Percentiles rank a stretch among this genome's conserved stretches.
Conservation (phyloP, 2,329 filamentous ascomycete species). For the Alternaria sp. region DNA sequence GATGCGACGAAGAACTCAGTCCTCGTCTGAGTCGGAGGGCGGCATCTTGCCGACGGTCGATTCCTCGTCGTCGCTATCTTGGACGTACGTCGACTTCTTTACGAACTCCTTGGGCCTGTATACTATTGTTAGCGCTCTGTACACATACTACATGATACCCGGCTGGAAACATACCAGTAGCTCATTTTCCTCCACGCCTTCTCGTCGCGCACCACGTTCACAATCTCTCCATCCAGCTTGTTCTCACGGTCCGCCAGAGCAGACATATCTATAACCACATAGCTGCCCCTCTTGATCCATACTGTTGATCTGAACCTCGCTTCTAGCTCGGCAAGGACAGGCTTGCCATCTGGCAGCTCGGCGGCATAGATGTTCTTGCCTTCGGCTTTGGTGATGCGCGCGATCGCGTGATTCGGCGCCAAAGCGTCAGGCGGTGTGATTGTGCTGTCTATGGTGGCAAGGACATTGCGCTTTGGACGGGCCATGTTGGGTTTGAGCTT, state of each 20-base stretch:
- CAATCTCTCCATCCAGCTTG: constrained; percentile 84
- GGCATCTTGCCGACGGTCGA: constrained; percentile 86
- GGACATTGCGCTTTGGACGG: constrained; percentile 76
- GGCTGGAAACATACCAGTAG: constrained; percentile 69
- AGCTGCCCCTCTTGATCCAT: constrained; percentile 90
- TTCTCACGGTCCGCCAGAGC: constrained; percentile 71
- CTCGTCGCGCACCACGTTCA: constrained; percentile 91
- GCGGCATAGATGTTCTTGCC: constrained; percentile 91
- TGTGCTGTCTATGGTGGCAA: constrained; percentile 78
- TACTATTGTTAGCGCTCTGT: constrained; percentile 33
- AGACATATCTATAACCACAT: constrained; percentile 78
- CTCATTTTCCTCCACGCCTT: constrained; percentile 86
- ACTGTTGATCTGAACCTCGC: constrained; percentile 88
- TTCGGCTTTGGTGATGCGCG: constrained; percentile 78
- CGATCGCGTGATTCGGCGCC: constrained; percentile 65
- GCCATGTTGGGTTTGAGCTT: constrained; percentile 59
- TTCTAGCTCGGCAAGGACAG: constrained; percentile 79
- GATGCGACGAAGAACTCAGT: constrained; percentile 32
- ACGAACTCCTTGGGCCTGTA: constrained; percentile 79
- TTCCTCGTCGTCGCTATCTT: constrained; percentile 76
- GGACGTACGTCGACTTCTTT: constrained; percentile 64
- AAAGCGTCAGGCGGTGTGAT: constrained; percentile 64
- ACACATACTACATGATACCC: constrained; percentile 22
- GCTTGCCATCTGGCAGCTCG: constrained; percentile 67
- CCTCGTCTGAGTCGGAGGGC: constrained; percentile 76